phyloP scores from a whole-genome alignment of 1,284 basidiomycete genomes.

The Ustilago cynodontis region DNA sequence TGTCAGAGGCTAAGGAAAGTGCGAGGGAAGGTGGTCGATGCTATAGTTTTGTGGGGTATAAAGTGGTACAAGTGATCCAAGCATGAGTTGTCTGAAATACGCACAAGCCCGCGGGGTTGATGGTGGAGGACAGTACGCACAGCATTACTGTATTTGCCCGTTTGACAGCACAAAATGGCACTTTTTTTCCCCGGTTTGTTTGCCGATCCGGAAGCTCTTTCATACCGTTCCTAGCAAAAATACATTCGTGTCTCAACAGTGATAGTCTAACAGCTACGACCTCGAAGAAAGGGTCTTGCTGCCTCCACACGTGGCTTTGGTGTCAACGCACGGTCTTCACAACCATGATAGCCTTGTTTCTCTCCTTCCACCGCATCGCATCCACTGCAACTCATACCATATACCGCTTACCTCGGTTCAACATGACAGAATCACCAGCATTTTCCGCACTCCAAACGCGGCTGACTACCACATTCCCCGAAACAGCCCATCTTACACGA shows the following conservation, averaged over 20 bases:
- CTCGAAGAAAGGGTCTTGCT: too few relatives aligned
- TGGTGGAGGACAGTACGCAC: too few relatives aligned
- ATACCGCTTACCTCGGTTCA: too few relatives aligned
- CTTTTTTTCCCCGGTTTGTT: constrained; percentile 12
- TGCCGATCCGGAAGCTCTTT: constrained; percentile 11
- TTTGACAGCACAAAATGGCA: background rate
- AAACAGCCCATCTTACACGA: constrained; percentile 44
- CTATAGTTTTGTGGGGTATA: background rate
- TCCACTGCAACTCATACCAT: constrained; percentile 5
- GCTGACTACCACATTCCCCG: constrained; percentile 56
- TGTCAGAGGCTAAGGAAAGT: too few relatives aligned
- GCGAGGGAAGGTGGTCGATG: too few relatives aligned
- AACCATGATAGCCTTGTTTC: background rate
- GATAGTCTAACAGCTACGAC: background rate
- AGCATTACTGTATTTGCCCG: background rate
- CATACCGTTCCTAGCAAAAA: background rate
- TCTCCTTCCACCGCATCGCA: constrained; percentile 2
- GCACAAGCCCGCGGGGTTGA: background rate
- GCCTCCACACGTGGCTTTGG: background rate
- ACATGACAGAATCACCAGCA: constrained; percentile 37
- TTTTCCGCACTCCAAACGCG: constrained; percentile 35
- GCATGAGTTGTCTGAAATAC: too few relatives aligned
- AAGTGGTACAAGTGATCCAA: background rate
- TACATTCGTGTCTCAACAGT: background rate
- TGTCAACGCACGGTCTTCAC: constrained; percentile 6